Base-by-base conservation (phyloP, 2,329 filamentous ascomycete species). In the Talaromyces sp. region DNA sequence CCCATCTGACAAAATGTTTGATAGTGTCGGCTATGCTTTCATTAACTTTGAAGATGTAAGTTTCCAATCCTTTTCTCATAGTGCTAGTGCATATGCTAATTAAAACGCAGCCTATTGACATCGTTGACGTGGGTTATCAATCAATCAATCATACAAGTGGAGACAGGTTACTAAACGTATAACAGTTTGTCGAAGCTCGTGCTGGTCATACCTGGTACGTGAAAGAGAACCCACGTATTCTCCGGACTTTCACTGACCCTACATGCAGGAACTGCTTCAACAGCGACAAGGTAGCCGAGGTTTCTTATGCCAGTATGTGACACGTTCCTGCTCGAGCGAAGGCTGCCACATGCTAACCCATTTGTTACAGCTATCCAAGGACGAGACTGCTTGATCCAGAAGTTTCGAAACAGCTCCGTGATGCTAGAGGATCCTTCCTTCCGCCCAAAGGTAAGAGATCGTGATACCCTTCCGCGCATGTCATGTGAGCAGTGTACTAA, bases 381-480 rank as follows among this genome's bases (percentile, higher is more conserved):
- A 46, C 88, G 88, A 62, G 91, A 96, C 68, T 93, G 90, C 63
- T 80, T 97, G 0, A 84, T 97, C 6, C 89, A 95, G 71, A 97
- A 97, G 70, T 99, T 99, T 69, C 87, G 94, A 36, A 99, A 99
- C 77, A 96, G 91, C 39, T 93, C 91, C 0, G 91, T 99, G 31
- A 97, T 97, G 91, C 80, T 93, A 0, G 92, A 97, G 74, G 83
- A 86, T 10, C 80, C 84, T 0, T 85, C 88, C 54, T 96, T 91
- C 67, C 86, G 91, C 0, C 94, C 94, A 0, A 95, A 95, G 80
- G 88, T 91, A 72, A 25, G 13, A 33, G 71, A 48, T 10, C 60
- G 28, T 10, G 7, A 28, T 19, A 10, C 5, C 57, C 83, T 81
- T 70, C 84, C 0, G 15, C 17, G 22, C 19, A 10, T 39, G 13